Base-by-base conservation (phyloP, 495 filamentous ascomycete genomes). In the Tuber melanosporum region DNA sequence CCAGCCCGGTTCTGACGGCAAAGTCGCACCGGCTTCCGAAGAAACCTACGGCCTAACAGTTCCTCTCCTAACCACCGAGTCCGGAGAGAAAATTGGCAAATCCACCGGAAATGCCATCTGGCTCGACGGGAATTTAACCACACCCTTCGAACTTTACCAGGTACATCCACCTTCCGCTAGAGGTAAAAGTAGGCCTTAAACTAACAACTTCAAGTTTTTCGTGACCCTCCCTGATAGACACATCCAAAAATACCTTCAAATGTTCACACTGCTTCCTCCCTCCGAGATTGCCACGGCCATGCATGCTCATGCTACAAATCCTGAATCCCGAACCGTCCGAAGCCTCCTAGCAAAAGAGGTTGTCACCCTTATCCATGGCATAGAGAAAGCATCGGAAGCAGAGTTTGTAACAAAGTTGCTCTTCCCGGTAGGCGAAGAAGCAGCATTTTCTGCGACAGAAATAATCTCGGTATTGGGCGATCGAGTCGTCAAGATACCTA, bases 61-160 rank as follows among this genome's bases (percentile, higher is more conserved):
- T 3, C 96, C 95, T 0, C 87, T 99, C 1, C 86, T 99, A 66
- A 97, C 94, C 1, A 93, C 93, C 14, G 86, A 93, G 3, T 89
- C 90, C 3, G 96, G 96, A 5, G 89, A 88, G 81, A 99, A 99
- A 85, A 94, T 98, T 82, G 95, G 95, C 26, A 99, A 99, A 84
- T 96, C 91, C 74, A 91, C 94, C 26, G 95, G 94, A 20, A 98
- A 98, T 83, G 94, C 96, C 3, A 85, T 99, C 36, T 98, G 95
- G 95, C 89, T 99, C 3, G 93, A 97, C 84, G 87, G 85, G 73
- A 90, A 90, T 78, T 88, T 92, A 88, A 97, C 95, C 0, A 90
- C 88, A 39, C 85, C 89, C 0, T 98, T 94, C 79, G 93, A 98
- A 76, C 87, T 98, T 3, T 98, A 98, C 84, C 89, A 90, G 82